phyloP scores from a whole-genome alignment of 2,329 filamentous ascomycete species.

The Zasmidium citrigriseum region DNA sequence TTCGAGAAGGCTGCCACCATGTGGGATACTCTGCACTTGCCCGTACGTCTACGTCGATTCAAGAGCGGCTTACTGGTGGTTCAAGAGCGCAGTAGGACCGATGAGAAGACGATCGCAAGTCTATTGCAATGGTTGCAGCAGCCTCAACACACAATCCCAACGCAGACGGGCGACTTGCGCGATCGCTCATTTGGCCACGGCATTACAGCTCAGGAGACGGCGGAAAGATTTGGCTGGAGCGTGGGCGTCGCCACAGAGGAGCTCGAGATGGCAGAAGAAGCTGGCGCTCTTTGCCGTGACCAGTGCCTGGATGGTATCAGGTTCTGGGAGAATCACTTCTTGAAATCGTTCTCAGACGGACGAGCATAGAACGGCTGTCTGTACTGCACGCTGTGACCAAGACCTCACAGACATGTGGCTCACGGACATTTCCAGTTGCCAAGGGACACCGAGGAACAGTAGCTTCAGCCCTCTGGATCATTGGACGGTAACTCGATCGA shows the following conservation, averaged over 20 bases:
- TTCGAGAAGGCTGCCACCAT: conserved; percentile 86
- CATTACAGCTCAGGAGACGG: conserved; percentile 85
- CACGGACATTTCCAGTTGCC: background rate
- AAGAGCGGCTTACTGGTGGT: conserved; percentile 94
- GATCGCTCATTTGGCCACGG: conserved; percentile 78
- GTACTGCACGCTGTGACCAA: background rate
- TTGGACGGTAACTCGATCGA: background rate
- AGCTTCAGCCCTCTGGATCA: background rate
- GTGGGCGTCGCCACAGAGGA: conserved; percentile 94
- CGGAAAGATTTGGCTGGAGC: conserved; percentile 93
- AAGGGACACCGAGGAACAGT: background rate
- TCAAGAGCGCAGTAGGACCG: conserved; percentile 82
- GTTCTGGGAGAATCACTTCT: conserved; percentile 79
- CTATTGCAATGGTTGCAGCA: conserved; percentile 76
- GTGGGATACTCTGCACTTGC: conserved; percentile 85
- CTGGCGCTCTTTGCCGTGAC: conserved; percentile 82
- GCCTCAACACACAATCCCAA: conserved; percentile 20
- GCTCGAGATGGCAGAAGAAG: conserved; percentile 94
- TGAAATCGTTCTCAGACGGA: background rate
- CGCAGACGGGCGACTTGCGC: conserved; percentile 68
- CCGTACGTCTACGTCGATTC: conserved; percentile 83
- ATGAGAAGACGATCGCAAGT: conserved; percentile 81
- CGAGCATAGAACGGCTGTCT: background rate
- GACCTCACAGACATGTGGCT: background rate
- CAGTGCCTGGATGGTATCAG: conserved; percentile 86